Percentiles rank a stretch among this genome's conserved stretches.
These are phyloP conservation scores for Umbelopsis sp. DNA, from an alignment of 192 early-diverging fungal species.

Conservation along the genomic window DNA sequence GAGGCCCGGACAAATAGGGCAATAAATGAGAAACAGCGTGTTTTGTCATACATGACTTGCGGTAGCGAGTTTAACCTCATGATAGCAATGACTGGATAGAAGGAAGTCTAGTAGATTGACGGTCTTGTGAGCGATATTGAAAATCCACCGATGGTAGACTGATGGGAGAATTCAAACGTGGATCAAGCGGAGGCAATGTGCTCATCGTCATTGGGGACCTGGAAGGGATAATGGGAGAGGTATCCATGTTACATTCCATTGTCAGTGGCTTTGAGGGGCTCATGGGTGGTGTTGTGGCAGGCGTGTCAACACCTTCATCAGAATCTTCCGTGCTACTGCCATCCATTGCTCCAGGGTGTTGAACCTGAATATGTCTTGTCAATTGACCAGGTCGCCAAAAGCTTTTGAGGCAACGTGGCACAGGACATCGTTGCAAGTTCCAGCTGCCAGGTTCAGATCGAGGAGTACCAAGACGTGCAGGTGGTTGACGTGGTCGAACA, in stretches of 20 bases:
- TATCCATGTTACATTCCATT: constrained; percentile 16
- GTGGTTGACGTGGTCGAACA: constrained; percentile 30
- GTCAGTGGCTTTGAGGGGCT: constrained; percentile 3
- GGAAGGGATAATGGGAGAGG: not conserved
- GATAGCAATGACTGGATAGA: constrained; percentile 3
- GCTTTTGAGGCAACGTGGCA: constrained; percentile 34
- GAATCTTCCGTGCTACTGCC: constrained; percentile 14
- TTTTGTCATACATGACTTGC: not conserved
- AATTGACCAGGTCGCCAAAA: constrained; percentile 41
- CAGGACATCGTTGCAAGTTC: constrained; percentile 42
- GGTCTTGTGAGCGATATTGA: not conserved
- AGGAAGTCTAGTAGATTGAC: constrained; percentile 8
- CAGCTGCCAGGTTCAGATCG: constrained; percentile 14
- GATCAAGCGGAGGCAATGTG: constrained; percentile 1
- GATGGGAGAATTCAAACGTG: not conserved
- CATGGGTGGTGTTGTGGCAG: constrained; percentile 6
- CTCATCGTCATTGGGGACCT: not conserved
- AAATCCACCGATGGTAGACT: not conserved
- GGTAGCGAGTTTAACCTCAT: not conserved
- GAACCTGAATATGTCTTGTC: constrained; percentile 41
- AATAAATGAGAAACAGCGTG: not conserved
- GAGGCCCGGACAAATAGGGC: not conserved
- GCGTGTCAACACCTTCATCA: constrained; percentile 24
- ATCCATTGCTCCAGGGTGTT: constrained; percentile 31
- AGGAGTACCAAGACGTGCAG: not conserved